Evolutionary conservation across 2,329 filamentous ascomycete species (phyloP).

Genomic region (Alternaria ethzedia): DNA sequence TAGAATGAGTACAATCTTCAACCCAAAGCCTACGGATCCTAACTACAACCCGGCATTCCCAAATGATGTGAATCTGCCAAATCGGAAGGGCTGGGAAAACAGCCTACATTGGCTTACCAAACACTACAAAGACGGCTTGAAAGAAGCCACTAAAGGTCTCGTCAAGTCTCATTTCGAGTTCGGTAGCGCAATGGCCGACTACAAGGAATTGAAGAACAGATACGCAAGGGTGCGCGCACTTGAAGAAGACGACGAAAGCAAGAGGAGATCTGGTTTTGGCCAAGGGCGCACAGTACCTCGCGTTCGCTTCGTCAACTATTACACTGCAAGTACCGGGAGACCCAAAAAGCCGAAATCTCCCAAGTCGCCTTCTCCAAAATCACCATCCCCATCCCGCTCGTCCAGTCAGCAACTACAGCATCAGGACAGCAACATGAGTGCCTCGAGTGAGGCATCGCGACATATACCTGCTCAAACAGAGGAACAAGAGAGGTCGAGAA

Average conservation of each 20-base stretch:
- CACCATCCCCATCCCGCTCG: slow-evolving; percentile 28
- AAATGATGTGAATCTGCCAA: slow-evolving; percentile 74
- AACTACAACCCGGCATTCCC: slow-evolving; percentile 77
- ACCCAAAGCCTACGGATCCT: slow-evolving; percentile 56
- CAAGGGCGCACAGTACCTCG: slow-evolving; percentile 52
- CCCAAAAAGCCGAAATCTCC: slow-evolving; percentile 61
- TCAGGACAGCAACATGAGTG: slow-evolving; percentile 3
- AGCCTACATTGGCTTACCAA: slow-evolving; percentile 81
- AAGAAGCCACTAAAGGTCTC: slow-evolving; percentile 73
- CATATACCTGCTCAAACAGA: neutral
- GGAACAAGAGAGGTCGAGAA: slow-evolving; percentile 8
- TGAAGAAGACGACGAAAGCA: slow-evolving; percentile 69
- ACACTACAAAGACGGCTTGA: slow-evolving; percentile 72
- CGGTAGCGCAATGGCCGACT: slow-evolving; percentile 80
- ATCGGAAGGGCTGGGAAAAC: slow-evolving; percentile 71
- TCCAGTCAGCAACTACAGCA: slow-evolving; percentile 10
- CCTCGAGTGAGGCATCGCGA: neutral
- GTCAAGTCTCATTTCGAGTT: slow-evolving; percentile 84
- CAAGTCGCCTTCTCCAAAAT: slow-evolving; percentile 34
- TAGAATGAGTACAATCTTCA: slow-evolving; percentile 47
- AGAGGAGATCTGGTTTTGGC: slow-evolving; percentile 37
- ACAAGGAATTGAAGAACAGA: slow-evolving; percentile 69
- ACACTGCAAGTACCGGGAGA: slow-evolving; percentile 81
- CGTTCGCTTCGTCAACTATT: slow-evolving; percentile 87
- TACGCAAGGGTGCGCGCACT: slow-evolving; percentile 74